Percentiles rank a stretch among this genome's conserved stretches.
Conservation (phyloP, 495 filamentous ascomycete species). For the Lichenothelia convexa region DNA sequence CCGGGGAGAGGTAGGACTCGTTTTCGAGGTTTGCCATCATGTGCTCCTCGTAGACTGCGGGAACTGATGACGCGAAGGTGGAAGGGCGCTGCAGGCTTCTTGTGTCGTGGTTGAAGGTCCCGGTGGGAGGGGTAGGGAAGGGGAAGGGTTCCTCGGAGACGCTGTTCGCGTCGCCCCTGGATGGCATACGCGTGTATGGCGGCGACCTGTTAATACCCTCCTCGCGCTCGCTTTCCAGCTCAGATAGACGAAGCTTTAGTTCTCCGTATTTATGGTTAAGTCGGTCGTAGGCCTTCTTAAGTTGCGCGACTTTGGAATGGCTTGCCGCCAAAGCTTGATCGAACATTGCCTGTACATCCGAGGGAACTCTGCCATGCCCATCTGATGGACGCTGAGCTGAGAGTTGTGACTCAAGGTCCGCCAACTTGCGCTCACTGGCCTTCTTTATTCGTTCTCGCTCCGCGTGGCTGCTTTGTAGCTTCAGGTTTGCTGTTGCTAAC, state of each 20-base stretch:
- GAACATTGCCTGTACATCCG: constrained; percentile 27
- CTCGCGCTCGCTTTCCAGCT: constrained; percentile 7
- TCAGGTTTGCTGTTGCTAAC: background rate
- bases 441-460: constrained; percentile 29
- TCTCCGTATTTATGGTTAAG: constrained; percentile 22
- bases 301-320: constrained; percentile 24
- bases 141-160: constrained; percentile 4
- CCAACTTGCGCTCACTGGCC: constrained; percentile 27
- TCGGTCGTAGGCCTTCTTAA: constrained; percentile 26
- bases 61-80: no score
- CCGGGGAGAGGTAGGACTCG: background rate
- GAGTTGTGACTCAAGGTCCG: constrained; percentile 24
- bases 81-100: no score
- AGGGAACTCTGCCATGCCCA: constrained; percentile 7
- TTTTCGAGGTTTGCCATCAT: no score
- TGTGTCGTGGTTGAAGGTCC: background rate
- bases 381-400: constrained; percentile 11
- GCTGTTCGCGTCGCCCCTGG: constrained; percentile 2
- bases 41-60: no score
- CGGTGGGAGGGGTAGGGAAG: background rate
- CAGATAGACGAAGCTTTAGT: constrained; percentile 17
- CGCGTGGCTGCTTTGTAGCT: constrained; percentile 30
- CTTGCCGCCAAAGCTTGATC: constrained; percentile 28
- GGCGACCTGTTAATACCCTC: constrained; percentile 1
- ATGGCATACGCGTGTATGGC: background rate